Evolutionary conservation across 306 rosid species (phyloP).

Genomic region (Gastrolobium bilobum): DNA sequence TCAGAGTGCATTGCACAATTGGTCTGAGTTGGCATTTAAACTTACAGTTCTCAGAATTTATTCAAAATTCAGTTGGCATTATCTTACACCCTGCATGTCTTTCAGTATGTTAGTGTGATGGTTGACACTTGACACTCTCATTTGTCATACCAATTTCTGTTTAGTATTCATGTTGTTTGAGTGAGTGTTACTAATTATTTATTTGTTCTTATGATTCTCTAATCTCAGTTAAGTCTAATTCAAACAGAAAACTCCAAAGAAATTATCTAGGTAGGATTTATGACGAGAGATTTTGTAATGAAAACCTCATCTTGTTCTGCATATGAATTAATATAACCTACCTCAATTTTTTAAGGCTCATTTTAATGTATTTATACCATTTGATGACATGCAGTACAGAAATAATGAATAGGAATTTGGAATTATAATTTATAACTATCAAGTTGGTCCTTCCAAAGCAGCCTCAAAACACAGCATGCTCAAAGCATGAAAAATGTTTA

Average conservation of each 20-base stretch:
- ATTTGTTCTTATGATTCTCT: slow-evolving; percentile 4
- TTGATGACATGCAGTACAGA: background rate
- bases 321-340: background rate
- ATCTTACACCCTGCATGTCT: slow-evolving; percentile 16
- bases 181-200: slow-evolving; percentile 13
- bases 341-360: background rate
- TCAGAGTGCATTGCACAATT: slow-evolving; percentile 12
- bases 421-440: background rate
- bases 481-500: background rate
- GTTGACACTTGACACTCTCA: slow-evolving; percentile 33
- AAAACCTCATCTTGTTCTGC: background rate
- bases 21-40: slow-evolving; percentile 24
- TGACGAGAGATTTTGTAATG: background rate
- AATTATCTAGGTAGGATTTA: background rate
- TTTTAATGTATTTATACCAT: background rate
- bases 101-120: slow-evolving; percentile 16
- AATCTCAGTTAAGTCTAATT: background rate
- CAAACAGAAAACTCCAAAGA: background rate
- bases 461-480: background rate
- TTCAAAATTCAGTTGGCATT: slow-evolving; percentile 32
- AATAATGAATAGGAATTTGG: background rate
- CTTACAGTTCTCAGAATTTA: slow-evolving; percentile 20
- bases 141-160: slow-evolving; percentile 27
- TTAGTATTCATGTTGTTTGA: slow-evolving; percentile 4
- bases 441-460: background rate